Evolutionary conservation across 192 early-diverging fungal genomes (phyloP), one percentile per base, ranked within the genome.

Genomic region (Backusella macrospora): DNA sequence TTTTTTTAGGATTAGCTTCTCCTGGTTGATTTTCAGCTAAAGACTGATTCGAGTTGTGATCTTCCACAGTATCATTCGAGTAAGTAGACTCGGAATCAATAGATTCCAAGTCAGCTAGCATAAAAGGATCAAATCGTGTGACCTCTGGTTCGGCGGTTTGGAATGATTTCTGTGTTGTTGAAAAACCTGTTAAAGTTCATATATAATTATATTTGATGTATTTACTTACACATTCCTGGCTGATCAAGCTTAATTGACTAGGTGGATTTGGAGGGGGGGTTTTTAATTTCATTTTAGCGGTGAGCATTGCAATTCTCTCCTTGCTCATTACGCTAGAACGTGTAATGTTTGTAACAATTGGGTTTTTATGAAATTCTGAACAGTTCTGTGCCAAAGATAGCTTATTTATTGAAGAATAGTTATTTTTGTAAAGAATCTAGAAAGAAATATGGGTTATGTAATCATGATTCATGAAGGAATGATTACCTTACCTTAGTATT

Each of bases 241-340:
- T 26, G 4, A 59, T 23, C 5, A 23, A 59, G 18, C 52, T 59
- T 13, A 26, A 12, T 59, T 59, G 52, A 5, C 18, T 59, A 23
- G 52, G 52, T 1, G 52, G 52, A 23, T 59, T 59, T 59, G 52
- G 52, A 59, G 52, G 52, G 13, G 52, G 52, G 23, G 52, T 23
- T 10, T 59, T 59, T 5, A 21, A 23, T 14, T 59, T 23, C 52
- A 59, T 59, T 26, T 59, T 59, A 0, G 52, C 52, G 4, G 52
- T 23, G 12, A 59, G 52, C 52, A 59, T 59, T 13, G 52, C 52
- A 4, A 59, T 59, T 13, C 52, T 59, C 26, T 59, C 52, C 52
- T 13, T 59, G 13, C 26, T 26, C 0, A 59, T 59, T 4, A 4
- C 18, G 3, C 52, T 59, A 13, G 29, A 34, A 34, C 29, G 2